Conservation (phyloP, 192 early-diverging fungal genomes). For the Geranomyces variabilis region DNA sequence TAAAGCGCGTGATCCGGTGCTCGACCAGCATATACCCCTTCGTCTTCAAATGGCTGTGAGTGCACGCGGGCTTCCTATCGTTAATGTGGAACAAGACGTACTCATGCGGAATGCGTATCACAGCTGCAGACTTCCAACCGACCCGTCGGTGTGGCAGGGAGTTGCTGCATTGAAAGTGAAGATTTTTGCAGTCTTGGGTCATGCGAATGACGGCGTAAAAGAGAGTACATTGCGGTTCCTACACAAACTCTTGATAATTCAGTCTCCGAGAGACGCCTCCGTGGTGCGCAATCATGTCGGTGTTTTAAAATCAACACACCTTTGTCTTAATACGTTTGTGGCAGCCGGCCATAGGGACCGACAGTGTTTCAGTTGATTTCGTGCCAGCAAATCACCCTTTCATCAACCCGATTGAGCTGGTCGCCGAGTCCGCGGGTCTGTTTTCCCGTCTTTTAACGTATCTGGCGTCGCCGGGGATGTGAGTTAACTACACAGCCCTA, state of each 20-base stretch:
- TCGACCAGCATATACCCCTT: constrained; percentile 32
- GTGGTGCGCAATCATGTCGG: constrained; percentile 4
- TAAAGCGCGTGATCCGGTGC: constrained; percentile 32
- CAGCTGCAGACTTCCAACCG: constrained; percentile 24
- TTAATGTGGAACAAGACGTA: neutral
- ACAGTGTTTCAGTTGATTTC: constrained; percentile 43
- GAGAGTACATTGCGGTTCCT: constrained; percentile 26
- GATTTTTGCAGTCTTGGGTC: constrained; percentile 18
- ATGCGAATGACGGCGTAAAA: constrained; percentile 33
- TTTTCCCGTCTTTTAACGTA: constrained; percentile 28
- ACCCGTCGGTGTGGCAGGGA: constrained; percentile 25
- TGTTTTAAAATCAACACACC: neutral
- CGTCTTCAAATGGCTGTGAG: constrained; percentile 41
- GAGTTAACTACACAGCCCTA: neutral
- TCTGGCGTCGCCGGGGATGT: constrained; percentile 24
- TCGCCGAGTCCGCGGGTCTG: constrained; percentile 34
- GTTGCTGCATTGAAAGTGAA: constrained; percentile 26
- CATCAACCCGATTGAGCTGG: constrained; percentile 32
- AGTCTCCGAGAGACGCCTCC: constrained; percentile 15
- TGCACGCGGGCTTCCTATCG: neutral
- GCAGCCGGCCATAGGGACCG: neutral
- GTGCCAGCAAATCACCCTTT: constrained; percentile 41
- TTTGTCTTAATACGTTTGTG: neutral
- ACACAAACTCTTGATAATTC: constrained; percentile 21
- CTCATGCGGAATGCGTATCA: neutral